These are phyloP conservation scores for Globisporangium okanoganense DNA, from an alignment of 352 stramenopile genomes.

Conservation along the genomic window DNA sequence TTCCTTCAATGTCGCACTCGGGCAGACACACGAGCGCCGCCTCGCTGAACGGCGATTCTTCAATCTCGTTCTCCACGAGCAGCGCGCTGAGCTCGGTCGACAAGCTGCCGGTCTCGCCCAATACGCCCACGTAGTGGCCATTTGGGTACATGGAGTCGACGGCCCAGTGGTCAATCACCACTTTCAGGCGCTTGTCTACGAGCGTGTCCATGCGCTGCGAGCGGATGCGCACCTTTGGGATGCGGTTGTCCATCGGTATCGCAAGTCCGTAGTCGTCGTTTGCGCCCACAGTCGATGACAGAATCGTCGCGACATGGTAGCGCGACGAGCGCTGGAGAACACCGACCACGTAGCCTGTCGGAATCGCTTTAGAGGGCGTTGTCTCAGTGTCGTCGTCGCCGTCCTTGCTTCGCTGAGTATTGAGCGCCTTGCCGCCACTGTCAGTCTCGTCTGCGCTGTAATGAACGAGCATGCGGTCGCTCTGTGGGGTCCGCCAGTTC, in stretches of 20 bases:
- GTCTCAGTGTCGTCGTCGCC: slow-evolving; percentile 10
- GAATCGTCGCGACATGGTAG: slow-evolving; percentile 70
- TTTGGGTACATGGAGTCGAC: slow-evolving; percentile 74
- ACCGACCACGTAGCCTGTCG: slow-evolving; percentile 81
- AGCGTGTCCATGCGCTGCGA: slow-evolving; percentile 73
- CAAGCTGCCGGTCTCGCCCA: slow-evolving; percentile 55
- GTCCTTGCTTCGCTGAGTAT: slow-evolving; percentile 9
- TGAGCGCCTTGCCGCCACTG: slow-evolving; percentile 3
- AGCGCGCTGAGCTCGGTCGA: slow-evolving; percentile 80
- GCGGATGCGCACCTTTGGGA: slow-evolving; percentile 78
- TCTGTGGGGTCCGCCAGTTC: slow-evolving; percentile 72
- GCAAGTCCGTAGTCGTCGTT: slow-evolving; percentile 71
- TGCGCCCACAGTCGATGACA: slow-evolving; percentile 51
- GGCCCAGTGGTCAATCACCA: slow-evolving; percentile 79
- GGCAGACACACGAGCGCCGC: slow-evolving; percentile 80
- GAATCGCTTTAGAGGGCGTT: slow-evolving; percentile 27
- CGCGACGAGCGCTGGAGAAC: slow-evolving; percentile 71
- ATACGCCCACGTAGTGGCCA: slow-evolving; percentile 76
- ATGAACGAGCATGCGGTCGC: slow-evolving; percentile 64
- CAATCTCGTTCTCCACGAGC: slow-evolving; percentile 79
- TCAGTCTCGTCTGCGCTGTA: slow-evolving; percentile 54
- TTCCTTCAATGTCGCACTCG: slow-evolving; percentile 62
- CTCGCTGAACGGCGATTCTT: slow-evolving; percentile 84
- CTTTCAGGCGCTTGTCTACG: slow-evolving; percentile 76
- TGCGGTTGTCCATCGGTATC: slow-evolving; percentile 77